Base-by-base conservation (phyloP, 1,284 basidiomycete species). In the Pascua sp. region DNA sequence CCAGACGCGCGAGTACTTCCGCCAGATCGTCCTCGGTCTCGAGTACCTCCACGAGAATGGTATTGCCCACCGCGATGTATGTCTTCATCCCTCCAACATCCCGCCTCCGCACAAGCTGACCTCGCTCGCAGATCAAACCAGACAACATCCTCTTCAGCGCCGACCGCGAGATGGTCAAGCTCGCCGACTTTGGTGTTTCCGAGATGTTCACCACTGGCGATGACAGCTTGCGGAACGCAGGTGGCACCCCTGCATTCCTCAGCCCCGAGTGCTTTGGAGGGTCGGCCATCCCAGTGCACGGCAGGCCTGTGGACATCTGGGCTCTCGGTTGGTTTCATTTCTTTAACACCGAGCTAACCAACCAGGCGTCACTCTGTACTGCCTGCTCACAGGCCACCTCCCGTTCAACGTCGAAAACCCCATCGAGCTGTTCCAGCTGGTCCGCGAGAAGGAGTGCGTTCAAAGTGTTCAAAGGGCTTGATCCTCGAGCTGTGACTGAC, bases 171-270 rank as follows among this genome's bases (percentile, higher is more conserved):
- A 69, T 71, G 11, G 81, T 81, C 71, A 83, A 83, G 67, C 74
- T 84, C 48, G 82, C 79, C 63, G 81, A 83, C 61, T 84, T 84
- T 68, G 83, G 83, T 37, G 81, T 83, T 0, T 81, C 80, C 1
- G 81, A 83, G 55, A 81, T 83, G 76, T 82, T 83, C 55, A 62
- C 67, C 9, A 66, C 70, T 0, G 77, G 75, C 12, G 79, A 81
- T 54, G 80, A 81, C 64, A 65, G 67, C 40, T 71, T 80, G 61
- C 72, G 72, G 56, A 74, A 79, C 53, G 72, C 74, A 17, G 79
- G 75, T 0, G 83, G 83, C 0, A 80, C 77, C 66, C 82, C 83
- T 0, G 83, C 82, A 0, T 84, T 83, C 65, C 80, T 83, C 73
- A 80, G 79, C 54, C 83, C 83, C 0, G 82, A 83, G 62, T 70